Base-by-base conservation (phyloP, 176 grass and related monocot species). In the Phoenix roebelenii region DNA sequence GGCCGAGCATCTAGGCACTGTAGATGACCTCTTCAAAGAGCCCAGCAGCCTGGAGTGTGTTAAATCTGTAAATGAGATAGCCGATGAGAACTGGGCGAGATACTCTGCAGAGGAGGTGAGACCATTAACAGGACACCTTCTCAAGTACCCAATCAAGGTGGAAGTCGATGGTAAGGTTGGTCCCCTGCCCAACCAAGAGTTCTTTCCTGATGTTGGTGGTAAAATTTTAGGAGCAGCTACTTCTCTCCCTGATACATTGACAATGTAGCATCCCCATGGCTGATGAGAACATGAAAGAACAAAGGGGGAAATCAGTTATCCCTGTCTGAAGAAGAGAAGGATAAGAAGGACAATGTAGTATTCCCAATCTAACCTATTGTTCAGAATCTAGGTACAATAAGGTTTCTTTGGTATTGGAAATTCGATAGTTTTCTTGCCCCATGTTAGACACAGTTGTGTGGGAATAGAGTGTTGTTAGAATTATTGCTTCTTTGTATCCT, bases 171-270 rank as follows among this genome's bases (percentile, higher is more conserved):
- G 91, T 59, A 85, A 76, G 52, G 25, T 87, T 4, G 23, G 49
- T 10, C 20, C 83, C 9, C 62, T 96, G 7, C 78, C 62, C 1
- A 75, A 82, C 12, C 77, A 85, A 19, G 92, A 96, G 30, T 73
- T 51, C 63, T 96, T 96, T 65, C 92, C 92, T 54, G 92, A 96
- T 20, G 87, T 88, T 49, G 83, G 83, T 15, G 87, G 92, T 59
- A 90, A 80, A 77, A 84, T 96, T 51, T 76, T 72, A 3, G 92
- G 92, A 54, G 56, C 83, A 19, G 24, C 77, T 22, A 85, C 83
- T 69, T 68, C 74, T 59, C 83, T 96, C 49, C 92, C 92, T 71
- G 87, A 96, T 67, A 73, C 87, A 22, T 57, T 91, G 50, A 96
- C 92, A 15, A 90, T 77, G 86, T 96, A 82, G 72, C 14, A 56